Evolutionary conservation across 2,329 filamentous ascomycete genomes (phyloP), one percentile per base, ranked within the genome.

Genomic region (Aspergillus aculeatus): DNA sequence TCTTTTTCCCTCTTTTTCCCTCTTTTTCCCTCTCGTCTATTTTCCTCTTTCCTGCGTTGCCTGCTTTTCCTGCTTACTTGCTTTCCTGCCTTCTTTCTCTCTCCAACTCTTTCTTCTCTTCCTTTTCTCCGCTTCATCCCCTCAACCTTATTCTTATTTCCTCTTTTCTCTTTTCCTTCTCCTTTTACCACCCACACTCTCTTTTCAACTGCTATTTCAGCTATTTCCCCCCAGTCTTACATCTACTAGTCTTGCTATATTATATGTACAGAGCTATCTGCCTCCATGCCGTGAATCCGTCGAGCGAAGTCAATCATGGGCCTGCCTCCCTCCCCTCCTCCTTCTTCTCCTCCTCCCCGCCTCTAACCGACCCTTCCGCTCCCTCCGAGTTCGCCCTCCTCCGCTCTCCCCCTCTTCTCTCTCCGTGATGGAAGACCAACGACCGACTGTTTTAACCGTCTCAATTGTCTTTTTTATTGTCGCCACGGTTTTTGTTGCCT

Each of bases 401-500:
- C 48, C 54, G 32, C 50, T 50, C 50, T 35, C 44, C 51, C 44
- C 41, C 38, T 35, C 47, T 38, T 54, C 12, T 24, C 52, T 60
- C 53, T 50, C 49, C 66, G 69, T 54, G 19, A 77, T 76, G 73
- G 59, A 70, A 21, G 67, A 70, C 57, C 74, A 77, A 64, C 72
- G 70, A 56, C 71, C 71, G 38, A 68, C 68, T 32, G 78, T 78
- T 3, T 70, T 79, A 58, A 75, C 72, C 26, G 78, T 80, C 54
- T 79, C 78, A 12, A 72, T 80, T 50, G 67, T 74, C 56, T 66
- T 80, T 54, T 83, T 93, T 62, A 83, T 83, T 23, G 74, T 93
- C 55, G 86, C 90, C 54, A 89, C 89, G 44, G 70, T 89, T 57
- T 94, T 96, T 71, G 90, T 96, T 66, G 81, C 82, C 47, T 83